A percentile compares a stretch with the other conserved stretches of the same genome.
Evolutionary conservation across 768 basidiomycete genomes (phyloP).

Genomic region (Rhodotorula babjevae): DNA sequence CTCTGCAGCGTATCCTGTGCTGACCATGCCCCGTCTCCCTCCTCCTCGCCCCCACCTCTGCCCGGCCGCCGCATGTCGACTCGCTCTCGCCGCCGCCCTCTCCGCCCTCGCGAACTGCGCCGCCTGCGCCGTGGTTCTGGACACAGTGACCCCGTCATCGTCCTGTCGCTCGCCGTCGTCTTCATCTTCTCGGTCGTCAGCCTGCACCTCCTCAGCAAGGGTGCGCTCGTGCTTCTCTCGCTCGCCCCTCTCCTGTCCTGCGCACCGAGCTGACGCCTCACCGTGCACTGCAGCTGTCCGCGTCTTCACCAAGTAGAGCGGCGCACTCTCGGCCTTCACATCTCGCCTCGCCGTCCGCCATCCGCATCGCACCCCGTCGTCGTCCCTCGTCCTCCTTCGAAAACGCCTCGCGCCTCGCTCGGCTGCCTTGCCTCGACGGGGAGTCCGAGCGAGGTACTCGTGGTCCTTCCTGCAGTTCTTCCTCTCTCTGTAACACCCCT

Average conservation of each 20-base stretch:
- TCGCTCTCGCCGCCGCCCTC: background rate
- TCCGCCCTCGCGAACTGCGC: background rate
- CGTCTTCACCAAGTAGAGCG: slow-evolving; percentile 28
- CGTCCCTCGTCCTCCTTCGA: background rate
- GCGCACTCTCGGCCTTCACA: background rate
- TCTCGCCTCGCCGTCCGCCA: background rate
- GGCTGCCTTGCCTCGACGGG: too few species aligned
- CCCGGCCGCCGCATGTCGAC: background rate
- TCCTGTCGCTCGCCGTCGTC: slow-evolving; percentile 43
- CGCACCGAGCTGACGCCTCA: too few species aligned
- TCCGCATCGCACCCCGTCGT: background rate
- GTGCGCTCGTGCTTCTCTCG: background rate
- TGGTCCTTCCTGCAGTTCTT: too few species aligned
- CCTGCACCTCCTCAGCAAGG: slow-evolving; percentile 41
- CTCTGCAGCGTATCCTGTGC: background rate
- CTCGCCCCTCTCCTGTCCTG: background rate
- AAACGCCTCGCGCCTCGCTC: background rate
- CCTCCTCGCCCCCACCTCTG: background rate
- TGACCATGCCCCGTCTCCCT: background rate
- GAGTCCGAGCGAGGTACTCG: too few species aligned
- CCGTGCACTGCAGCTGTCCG: slow-evolving; percentile 13
- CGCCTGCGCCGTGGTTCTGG: background rate
- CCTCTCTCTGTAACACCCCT: too few species aligned
- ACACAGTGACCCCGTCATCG: slow-evolving; percentile 43
- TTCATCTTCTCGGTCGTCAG: slow-evolving; percentile 44